Conservation (phyloP, 441 rosid species). For the Heliophila coronopifolia region DNA sequence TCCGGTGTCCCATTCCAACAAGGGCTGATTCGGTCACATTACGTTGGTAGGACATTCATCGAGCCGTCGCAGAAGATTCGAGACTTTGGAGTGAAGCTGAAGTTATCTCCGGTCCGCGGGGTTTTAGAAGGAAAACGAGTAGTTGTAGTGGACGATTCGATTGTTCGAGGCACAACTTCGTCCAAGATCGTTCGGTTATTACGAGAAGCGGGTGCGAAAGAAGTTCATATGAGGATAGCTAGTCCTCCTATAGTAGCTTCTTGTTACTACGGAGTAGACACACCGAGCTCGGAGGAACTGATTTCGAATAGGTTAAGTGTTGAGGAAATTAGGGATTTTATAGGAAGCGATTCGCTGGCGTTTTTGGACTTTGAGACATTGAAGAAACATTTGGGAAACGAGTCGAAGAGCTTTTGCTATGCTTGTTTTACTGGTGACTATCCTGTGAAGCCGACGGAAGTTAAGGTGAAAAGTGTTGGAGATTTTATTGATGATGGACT, state of each 20-base stretch:
- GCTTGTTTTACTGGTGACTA: conserved; percentile 88
- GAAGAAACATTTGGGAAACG: conserved; percentile 47
- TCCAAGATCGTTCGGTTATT: conserved; percentile 77
- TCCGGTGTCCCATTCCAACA: conserved; percentile 82
- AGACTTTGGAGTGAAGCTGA: conserved; percentile 91
- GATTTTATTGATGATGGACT: conserved; percentile 83
- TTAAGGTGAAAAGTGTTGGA: conserved; percentile 73
- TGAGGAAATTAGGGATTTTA: conserved; percentile 59
- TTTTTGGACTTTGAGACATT: conserved; percentile 60
- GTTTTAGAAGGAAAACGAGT: conserved; percentile 82
- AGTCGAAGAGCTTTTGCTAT: conserved; percentile 55
- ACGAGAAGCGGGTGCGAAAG: conserved; percentile 83
- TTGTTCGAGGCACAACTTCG: conserved; percentile 84
- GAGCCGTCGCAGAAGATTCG: conserved; percentile 89
- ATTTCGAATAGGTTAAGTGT: conserved; percentile 76
- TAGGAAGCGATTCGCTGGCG: conserved; percentile 77
- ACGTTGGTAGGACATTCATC: conserved; percentile 88
- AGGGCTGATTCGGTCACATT: conserved; percentile 88
- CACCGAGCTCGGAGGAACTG: conserved; percentile 82
- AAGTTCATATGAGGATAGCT: conserved; percentile 94
- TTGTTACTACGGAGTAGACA: conserved; percentile 89
- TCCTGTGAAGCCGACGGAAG: conserved; percentile 52
- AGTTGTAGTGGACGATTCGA: conserved; percentile 91
- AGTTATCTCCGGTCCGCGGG: conserved; percentile 74
- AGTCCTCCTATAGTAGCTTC: conserved; percentile 82